Evolutionary conservation across 495 filamentous ascomycete genomes (phyloP), one percentile per base, ranked within the genome.

Genomic region (Trichoderma erinaceum): DNA sequence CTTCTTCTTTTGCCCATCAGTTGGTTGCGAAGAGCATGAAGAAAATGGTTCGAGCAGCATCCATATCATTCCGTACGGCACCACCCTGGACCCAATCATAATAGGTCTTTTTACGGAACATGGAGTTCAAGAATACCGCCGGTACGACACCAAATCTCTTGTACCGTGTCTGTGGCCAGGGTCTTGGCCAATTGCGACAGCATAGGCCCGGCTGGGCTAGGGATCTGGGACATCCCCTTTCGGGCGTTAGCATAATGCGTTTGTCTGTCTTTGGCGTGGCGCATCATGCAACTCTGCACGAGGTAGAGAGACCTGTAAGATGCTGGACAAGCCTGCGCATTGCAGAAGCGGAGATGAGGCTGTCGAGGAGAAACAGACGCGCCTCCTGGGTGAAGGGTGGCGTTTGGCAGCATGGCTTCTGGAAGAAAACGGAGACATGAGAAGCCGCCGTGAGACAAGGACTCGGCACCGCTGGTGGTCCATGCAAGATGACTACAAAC

Each of bases 201-300:
- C 10, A 21, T 11, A 18, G 23, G 27, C 18, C 12, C 32, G 27
- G 56, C 56, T 61, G 56, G 56, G 56, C 27, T 61, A 13, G 27
- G 35, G 13, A 61, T 61, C 56, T 61, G 27, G 56, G 10, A 25
- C 56, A 61, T 61, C 56, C 23, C 48, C 12, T 61, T 61, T 61
- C 23, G 16, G 27, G 56, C 56, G 27, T 61, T 29, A 25, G 23
- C 27, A 11, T 25, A 61, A 56, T 12, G 56, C 56, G 23, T 61
- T 61, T 61, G 56, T 61, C 56, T 61, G 15, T 11, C 56, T 61
- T 61, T 27, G 56, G 56, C 27, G 23, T 61, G 56, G 56, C 25
- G 56, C 25, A 12, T 61, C 56, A 61, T 61, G 56, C 56, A 29
- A 6, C 23, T 5, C 8, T 13, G 56, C 23, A 32, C 15, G 6